Evolutionary conservation across 345 rosid genomes (phyloP).

Genomic region (Brassica rapa): DNA sequence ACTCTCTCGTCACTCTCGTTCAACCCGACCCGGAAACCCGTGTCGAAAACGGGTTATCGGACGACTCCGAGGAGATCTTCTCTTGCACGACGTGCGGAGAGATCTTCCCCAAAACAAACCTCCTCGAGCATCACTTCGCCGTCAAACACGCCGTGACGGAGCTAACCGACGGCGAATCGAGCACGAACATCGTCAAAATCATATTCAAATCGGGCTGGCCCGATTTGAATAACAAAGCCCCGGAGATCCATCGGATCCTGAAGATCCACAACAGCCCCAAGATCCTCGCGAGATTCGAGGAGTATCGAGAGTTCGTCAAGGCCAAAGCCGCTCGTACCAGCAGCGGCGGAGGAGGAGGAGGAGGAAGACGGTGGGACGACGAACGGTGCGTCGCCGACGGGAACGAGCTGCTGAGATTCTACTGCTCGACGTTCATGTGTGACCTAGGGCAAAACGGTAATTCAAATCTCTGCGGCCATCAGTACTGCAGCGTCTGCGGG

Average conservation of each 20-base stretch:
- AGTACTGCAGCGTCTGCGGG: conserved; percentile 85
- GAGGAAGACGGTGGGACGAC: conserved; percentile 49
- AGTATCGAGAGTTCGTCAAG: conserved; percentile 84
- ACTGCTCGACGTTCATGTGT: conserved; percentile 86
- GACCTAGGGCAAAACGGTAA: conserved; percentile 63
- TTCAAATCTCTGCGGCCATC: conserved; percentile 63
- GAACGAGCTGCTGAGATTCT: conserved; percentile 86
- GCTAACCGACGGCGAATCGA: conserved; percentile 74
- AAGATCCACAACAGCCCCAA: conserved; percentile 86
- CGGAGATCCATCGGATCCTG: conserved; percentile 61
- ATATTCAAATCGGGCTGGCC: conserved; percentile 91
- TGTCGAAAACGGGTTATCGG: conserved; percentile 31
- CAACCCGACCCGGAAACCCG: conserved; percentile 29
- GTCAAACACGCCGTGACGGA: conserved; percentile 78
- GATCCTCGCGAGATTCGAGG: conserved; percentile 78
- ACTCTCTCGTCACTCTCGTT: conserved; percentile 53
- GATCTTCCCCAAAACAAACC: conserved; percentile 55
- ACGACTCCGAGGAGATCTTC: conserved; percentile 48
- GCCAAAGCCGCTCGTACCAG: conserved; percentile 56
- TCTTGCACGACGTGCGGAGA: conserved; percentile 86
- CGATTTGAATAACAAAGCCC: conserved; percentile 31
- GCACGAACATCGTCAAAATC: conserved; percentile 79
- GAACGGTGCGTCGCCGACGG: conserved; percentile 98
- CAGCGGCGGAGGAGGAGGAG: conserved; percentile 38
- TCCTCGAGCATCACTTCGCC: conserved; percentile 76